Conservation (phyloP, 768 basidiomycete genomes). For the Zangia roseola region DNA sequence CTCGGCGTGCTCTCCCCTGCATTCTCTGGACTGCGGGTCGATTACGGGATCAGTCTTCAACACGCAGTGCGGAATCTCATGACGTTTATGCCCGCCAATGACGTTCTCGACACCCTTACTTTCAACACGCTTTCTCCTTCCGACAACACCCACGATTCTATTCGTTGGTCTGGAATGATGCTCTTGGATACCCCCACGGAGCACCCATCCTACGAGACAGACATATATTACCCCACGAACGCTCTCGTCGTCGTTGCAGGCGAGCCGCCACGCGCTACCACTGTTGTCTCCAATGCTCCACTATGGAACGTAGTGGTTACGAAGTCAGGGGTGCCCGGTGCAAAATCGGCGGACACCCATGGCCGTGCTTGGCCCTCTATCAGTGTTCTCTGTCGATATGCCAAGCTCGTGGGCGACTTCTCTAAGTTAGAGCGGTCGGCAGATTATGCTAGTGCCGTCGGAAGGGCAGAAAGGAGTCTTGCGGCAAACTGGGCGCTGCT, state of each 20-base stretch:
- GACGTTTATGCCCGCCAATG: constrained; percentile 3
- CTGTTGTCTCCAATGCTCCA: not conserved
- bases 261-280: not conserved
- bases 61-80: constrained; percentile 5
- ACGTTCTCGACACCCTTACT: constrained; percentile 13
- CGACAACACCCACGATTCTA: not conserved
- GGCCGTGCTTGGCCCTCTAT: not conserved
- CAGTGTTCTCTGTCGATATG: not conserved
- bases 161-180: constrained; percentile 14
- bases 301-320: constrained; percentile 6
- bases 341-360: not conserved
- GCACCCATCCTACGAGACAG: constrained; percentile 11
- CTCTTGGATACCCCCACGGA: constrained; percentile 3
- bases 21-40: not conserved
- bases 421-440: constrained; percentile 5
- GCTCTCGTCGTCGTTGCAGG: not conserved
- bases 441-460: not conserved
- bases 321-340: not conserved
- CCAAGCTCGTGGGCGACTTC: constrained; percentile 1
- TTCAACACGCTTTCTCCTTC: constrained; percentile 7
- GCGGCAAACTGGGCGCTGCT: not conserved
- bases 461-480: constrained; percentile 9
- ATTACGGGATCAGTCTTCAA: not conserved
- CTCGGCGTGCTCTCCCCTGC: constrained; percentile 3
- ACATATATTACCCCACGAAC: constrained; percentile 2